These are phyloP conservation scores for Penicillium sp. DNA, from an alignment of 2,329 filamentous ascomycete genomes.

Conservation along the genomic window DNA sequence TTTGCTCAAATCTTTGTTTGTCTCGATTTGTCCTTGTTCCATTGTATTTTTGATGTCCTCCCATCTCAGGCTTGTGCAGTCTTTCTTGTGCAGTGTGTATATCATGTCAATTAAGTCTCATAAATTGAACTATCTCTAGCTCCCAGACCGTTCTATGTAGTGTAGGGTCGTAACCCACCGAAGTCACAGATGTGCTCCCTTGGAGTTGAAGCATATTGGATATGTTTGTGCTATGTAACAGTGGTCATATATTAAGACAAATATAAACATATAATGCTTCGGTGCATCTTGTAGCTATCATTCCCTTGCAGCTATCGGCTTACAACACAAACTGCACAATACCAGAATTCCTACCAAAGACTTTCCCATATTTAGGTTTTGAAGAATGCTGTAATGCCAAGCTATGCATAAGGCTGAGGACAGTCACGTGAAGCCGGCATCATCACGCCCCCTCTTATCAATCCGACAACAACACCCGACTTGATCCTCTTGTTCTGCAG, in stretches of 20 bases:
- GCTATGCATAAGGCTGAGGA: slow-evolving; percentile 16
- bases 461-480: slow-evolving; percentile 21
- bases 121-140: background rate
- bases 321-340: background rate
- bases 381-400: slow-evolving; percentile 2
- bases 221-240: background rate
- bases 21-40: background rate
- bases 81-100: background rate
- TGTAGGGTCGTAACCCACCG: background rate
- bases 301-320: too few relatives aligned
- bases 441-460: slow-evolving; percentile 24
- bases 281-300: too few relatives aligned
- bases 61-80: background rate
- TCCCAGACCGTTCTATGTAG: background rate
- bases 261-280: background rate
- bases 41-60: background rate
- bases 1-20: background rate
- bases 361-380: background rate
- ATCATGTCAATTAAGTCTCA: background rate
- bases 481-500: slow-evolving; percentile 17
- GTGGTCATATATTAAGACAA: background rate
- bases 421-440: slow-evolving; percentile 19
- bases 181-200: background rate
- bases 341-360: background rate
- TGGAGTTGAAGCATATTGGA: background rate